Conservation (phyloP, 331 rosid genomes). For the Spiraea crenata region DNA sequence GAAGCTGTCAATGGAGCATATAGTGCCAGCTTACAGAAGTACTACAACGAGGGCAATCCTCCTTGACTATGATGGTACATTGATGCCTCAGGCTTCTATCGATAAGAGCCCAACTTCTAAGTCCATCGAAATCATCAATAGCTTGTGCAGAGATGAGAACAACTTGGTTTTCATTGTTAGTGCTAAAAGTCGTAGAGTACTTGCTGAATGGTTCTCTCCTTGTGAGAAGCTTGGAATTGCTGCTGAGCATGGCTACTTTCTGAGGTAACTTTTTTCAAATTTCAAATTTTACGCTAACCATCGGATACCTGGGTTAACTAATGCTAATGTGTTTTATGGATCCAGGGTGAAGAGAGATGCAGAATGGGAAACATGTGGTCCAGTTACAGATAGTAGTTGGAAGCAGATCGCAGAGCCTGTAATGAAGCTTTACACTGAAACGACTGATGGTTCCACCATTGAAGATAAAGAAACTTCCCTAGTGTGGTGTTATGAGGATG, state of each 20-base stretch:
- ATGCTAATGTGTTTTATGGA: slow-evolving; percentile 19
- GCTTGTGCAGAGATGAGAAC: slow-evolving; percentile 53
- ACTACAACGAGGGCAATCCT: slow-evolving; percentile 58
- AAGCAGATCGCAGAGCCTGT: slow-evolving; percentile 75
- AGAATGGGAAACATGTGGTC: slow-evolving; percentile 61
- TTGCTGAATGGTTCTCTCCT: slow-evolving; percentile 63
- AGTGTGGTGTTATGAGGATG: slow-evolving; percentile 71
- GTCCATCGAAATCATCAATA: slow-evolving; percentile 42
- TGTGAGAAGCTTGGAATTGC: slow-evolving; percentile 66
- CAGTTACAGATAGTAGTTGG: slow-evolving; percentile 57
- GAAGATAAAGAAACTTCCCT: slow-evolving; percentile 70
- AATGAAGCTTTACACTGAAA: slow-evolving; percentile 74
- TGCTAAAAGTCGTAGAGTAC: slow-evolving; percentile 54
- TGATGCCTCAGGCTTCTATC: slow-evolving; percentile 66
- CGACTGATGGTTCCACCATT: slow-evolving; percentile 76
- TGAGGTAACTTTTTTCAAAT: slow-evolving; percentile 38
- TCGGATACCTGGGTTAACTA: not conserved
- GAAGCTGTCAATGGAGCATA: slow-evolving; percentile 69
- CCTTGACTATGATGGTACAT: slow-evolving; percentile 71
- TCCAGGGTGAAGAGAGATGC: slow-evolving; percentile 46
- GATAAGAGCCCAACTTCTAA: slow-evolving; percentile 62
- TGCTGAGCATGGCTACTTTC: slow-evolving; percentile 78
- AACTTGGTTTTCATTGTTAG: slow-evolving; percentile 68
- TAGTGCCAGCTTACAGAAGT: slow-evolving; percentile 59
- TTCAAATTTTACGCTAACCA: not conserved